These are phyloP conservation scores for Herpetomonas muscarum DNA, from an alignment of 208 protist genomes.

Conservation along the genomic window DNA sequence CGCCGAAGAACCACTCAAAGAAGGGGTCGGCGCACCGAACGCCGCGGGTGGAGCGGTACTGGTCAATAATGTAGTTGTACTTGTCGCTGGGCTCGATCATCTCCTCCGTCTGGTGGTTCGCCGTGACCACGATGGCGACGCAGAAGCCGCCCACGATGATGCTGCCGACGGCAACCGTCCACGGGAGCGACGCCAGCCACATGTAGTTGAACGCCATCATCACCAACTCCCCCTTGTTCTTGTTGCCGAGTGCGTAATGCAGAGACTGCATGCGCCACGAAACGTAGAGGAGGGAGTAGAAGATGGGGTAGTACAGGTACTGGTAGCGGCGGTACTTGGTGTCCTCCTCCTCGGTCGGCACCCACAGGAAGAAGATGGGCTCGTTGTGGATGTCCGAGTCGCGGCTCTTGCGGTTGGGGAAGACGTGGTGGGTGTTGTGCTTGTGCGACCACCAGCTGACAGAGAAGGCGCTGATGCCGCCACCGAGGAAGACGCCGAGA, in stretches of 20 bases:
- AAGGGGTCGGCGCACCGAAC: slow-evolving; percentile 66
- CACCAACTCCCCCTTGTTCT: slow-evolving; percentile 50
- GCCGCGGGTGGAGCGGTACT: slow-evolving; percentile 69
- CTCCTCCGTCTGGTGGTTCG: slow-evolving; percentile 80
- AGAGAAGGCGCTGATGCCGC: slow-evolving; percentile 63
- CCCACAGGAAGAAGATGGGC: slow-evolving; percentile 64
- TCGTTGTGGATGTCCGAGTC: slow-evolving; percentile 84
- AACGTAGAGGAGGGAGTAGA: slow-evolving; percentile 69
- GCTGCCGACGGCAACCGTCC: slow-evolving; percentile 59
- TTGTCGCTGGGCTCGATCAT: slow-evolving; percentile 63
- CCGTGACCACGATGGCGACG: slow-evolving; percentile 71
- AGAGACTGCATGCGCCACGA: slow-evolving; percentile 81
- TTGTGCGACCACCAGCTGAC: slow-evolving; percentile 75
- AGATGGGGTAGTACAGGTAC: slow-evolving; percentile 62
- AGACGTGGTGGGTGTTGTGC: slow-evolving; percentile 82
- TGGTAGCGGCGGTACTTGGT: slow-evolving; percentile 55
- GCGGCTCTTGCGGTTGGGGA: slow-evolving; percentile 64
- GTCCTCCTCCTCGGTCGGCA: slow-evolving; percentile 50
- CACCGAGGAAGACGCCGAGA: slow-evolving; percentile 41
- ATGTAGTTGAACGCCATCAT: slow-evolving; percentile 68
- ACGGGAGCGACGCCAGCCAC: slow-evolving; percentile 59
- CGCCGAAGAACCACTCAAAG: slow-evolving; percentile 80
- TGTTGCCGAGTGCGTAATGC: slow-evolving; percentile 45
- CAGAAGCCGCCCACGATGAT: slow-evolving; percentile 65
- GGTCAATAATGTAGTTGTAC: slow-evolving; percentile 78